Conservation (phyloP, 1,284 basidiomycete species). For the Pseudozyma hubeiensis region DNA sequence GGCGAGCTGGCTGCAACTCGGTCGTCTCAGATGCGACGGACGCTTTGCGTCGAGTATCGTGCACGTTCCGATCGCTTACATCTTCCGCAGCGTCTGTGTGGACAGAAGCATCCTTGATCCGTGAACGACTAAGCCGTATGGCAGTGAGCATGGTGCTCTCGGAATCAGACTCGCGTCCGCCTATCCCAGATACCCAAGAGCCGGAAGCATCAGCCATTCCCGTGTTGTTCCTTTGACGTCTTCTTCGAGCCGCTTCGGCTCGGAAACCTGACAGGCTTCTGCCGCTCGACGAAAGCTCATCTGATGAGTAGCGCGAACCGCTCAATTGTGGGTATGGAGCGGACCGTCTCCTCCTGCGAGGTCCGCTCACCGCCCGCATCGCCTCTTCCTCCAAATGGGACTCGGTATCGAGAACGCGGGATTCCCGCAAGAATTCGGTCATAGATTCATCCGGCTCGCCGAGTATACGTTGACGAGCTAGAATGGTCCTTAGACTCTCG, state of each 20-base stretch:
- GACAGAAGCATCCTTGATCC: too few relatives aligned
- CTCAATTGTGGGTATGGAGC: conserved; percentile 16
- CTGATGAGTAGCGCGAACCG: conserved; percentile 16
- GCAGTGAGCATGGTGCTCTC: conserved; percentile 19
- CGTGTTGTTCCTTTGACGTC: conserved; percentile 8
- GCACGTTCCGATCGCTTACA: not conserved
- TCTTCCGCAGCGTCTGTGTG: not conserved
- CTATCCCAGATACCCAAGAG: conserved; percentile 16
- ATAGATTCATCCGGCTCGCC: conserved; percentile 26
- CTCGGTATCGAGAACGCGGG: conserved; percentile 4
- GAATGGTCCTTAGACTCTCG: conserved; percentile 28
- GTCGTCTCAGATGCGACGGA: too few relatives aligned
- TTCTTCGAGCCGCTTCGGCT: conserved; percentile 1
- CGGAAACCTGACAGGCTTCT: conserved; percentile 11
- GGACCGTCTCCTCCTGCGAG: conserved; percentile 26
- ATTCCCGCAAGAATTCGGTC: conserved; percentile 11
- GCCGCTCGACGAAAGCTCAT: conserved; percentile 34
- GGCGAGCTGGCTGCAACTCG: too few relatives aligned
- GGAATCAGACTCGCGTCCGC: conserved; percentile 19
- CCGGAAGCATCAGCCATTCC: conserved; percentile 27
- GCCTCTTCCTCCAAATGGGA: conserved; percentile 5
- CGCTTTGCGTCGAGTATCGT: too few relatives aligned
- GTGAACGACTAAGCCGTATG: not conserved
- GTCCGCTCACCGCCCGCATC: conserved; percentile 12
- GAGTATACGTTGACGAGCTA: conserved; percentile 38